Percentiles rank a stretch among this genome's conserved stretches.
These are phyloP conservation scores for Hericium coralloides DNA, from an alignment of 768 basidiomycete species.

Conservation along the genomic window DNA sequence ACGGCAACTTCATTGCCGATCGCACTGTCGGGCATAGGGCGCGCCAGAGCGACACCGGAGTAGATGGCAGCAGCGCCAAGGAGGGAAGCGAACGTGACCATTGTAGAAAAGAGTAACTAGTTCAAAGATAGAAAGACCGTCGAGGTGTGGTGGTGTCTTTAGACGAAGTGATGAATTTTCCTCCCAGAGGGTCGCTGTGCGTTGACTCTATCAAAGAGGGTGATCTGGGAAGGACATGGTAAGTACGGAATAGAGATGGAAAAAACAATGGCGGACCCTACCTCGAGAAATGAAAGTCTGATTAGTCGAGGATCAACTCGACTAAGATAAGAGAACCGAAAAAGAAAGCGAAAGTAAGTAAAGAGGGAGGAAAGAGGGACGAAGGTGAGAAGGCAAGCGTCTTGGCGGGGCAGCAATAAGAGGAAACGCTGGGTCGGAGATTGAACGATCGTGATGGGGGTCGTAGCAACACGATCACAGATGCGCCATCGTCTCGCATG, in stretches of 20 bases:
- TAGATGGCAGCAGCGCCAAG: conserved; percentile 46
- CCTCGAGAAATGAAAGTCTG: conserved; percentile 40
- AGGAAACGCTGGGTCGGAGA: no score
- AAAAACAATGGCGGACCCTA: background rate
- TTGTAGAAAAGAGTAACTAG: conserved; percentile 33
- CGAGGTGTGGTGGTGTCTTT: conserved; percentile 36
- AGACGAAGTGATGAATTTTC: conserved; percentile 35
- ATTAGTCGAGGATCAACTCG: conserved; percentile 61
- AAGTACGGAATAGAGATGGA: background rate
- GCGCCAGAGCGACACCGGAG: conserved; percentile 41
- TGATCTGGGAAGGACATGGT: conserved; percentile 32
- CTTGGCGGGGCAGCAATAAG: no score
- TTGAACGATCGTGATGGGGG: background rate
- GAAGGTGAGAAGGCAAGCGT: conserved; percentile 2
- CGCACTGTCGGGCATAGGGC: conserved; percentile 36
- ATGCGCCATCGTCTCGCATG: background rate
- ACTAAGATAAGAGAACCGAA: conserved; percentile 32
- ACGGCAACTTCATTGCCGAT: conserved; percentile 12
- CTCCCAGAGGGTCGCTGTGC: conserved; percentile 53
- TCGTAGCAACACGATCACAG: conserved; percentile 8
- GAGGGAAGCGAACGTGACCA: conserved; percentile 52
- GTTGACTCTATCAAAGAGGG: conserved; percentile 65
- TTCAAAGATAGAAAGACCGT: conserved; percentile 30
- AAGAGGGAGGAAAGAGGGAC: conserved; percentile 16
- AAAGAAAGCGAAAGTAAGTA: conserved; percentile 24